Percentiles rank a stretch among this genome's conserved stretches.
Evolutionary conservation across 805 yeast genomes (phyloP).

Genomic region (Groenewaldozyma tartarivorans): DNA sequence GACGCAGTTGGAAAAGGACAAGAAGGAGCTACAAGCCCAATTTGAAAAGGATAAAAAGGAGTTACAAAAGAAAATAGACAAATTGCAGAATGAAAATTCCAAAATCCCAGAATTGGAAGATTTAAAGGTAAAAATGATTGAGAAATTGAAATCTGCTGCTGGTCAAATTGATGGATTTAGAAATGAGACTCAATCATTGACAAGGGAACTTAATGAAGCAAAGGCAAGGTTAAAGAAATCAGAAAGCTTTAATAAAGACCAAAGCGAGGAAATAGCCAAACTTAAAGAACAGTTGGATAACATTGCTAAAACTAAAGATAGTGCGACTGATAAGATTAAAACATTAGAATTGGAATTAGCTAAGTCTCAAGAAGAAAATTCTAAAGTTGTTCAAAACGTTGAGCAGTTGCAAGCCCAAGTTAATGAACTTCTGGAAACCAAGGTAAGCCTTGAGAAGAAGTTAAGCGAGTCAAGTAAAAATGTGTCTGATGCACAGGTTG

Average conservation of each 20-base stretch:
- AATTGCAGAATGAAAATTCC: neutral
- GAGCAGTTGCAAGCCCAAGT: neutral
- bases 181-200: conserved; percentile 1
- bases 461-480: too few species aligned
- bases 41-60: conserved; percentile 26
- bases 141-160: conserved; percentile 37
- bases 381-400: neutral
- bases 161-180: conserved; percentile 23
- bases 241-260: conserved; percentile 1
- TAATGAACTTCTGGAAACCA: too few species aligned
- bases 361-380: too few species aligned
- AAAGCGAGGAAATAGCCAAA: neutral
- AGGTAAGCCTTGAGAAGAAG: too few species aligned
- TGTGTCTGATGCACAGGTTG: too few species aligned
- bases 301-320: neutral
- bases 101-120: conserved; percentile 25
- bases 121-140: conserved; percentile 35
- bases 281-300: conserved; percentile 3
- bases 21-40: conserved; percentile 34
- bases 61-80: conserved; percentile 28
- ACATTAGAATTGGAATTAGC: too few species aligned
- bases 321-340: too few species aligned
- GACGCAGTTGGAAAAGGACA: conserved; percentile 37
- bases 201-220: conserved; percentile 1
- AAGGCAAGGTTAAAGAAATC: conserved; percentile 1